phyloP scores from a whole-genome alignment of 176 grass and related monocot genomes.

The Cenchrus purpureus region DNA sequence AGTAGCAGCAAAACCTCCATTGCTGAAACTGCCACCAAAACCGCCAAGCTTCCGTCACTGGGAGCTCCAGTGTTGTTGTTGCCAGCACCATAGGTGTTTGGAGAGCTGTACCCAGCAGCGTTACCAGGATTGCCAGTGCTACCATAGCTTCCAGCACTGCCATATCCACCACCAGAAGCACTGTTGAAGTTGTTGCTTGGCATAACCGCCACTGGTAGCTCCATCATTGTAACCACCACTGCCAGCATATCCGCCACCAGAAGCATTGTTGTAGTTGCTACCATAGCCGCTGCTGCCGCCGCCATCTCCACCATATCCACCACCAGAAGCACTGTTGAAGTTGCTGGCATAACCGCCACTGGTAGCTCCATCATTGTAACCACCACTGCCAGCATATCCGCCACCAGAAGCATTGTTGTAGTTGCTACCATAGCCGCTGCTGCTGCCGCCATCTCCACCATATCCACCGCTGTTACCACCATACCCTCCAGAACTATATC shows the following conservation, averaged over 20 bases:
- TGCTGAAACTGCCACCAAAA: neutral
- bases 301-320: neutral
- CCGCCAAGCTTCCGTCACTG: neutral
- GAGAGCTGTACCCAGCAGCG: conserved; percentile 9
- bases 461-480: conserved; percentile 18
- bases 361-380: conserved; percentile 20
- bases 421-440: conserved; percentile 13
- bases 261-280: neutral
- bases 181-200: neutral
- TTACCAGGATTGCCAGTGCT: neutral
- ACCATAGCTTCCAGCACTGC: conserved; percentile 8
- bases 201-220: conserved; percentile 32
- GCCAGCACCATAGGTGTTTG: neutral
- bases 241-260: conserved; percentile 17
- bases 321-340: neutral
- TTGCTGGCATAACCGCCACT: conserved; percentile 27
- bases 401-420: conserved; percentile 21
- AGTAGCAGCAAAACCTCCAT: conserved; percentile 19
- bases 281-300: neutral
- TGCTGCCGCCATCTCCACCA: neutral
- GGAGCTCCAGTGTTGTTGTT: conserved; percentile 1
- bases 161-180: conserved; percentile 33
- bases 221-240: neutral
- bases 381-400: conserved; percentile 37
- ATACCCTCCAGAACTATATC: no score